A percentile compares a stretch with the other conserved stretches of the same genome.
These are phyloP conservation scores for Eutrema japonicum DNA, from an alignment of 345 rosid genomes.

Conservation along the genomic window DNA sequence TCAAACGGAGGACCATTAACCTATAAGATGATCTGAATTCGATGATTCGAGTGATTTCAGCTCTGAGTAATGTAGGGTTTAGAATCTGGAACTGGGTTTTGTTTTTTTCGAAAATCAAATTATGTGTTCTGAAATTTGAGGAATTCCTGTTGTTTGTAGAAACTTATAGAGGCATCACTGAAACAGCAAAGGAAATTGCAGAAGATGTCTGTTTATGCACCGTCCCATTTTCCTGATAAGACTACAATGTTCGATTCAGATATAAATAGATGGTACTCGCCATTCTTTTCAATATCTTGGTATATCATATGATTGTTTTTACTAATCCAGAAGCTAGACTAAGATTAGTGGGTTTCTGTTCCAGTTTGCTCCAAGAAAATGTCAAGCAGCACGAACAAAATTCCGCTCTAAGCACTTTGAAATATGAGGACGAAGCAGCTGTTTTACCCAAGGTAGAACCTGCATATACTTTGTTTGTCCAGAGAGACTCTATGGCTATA, in stretches of 20 bases:
- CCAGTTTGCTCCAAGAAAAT: constrained; percentile 56
- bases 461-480: not conserved
- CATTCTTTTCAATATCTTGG: not conserved
- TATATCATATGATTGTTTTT: not conserved
- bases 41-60: not conserved
- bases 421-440: constrained; percentile 56
- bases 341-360: constrained; percentile 16
- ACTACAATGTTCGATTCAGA: constrained; percentile 51
- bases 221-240: constrained; percentile 55
- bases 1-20: no score
- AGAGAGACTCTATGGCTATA: not conserved
- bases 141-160: constrained; percentile 48
- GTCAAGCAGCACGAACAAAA: constrained; percentile 44
- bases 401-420: constrained; percentile 40
- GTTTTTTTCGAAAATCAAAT: not conserved
- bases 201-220: constrained; percentile 60
- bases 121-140: not conserved
- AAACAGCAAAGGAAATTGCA: constrained; percentile 78
- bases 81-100: not conserved
- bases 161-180: constrained; percentile 69
- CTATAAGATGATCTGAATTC: no score
- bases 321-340: not conserved
- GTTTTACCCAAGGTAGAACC: constrained; percentile 62
- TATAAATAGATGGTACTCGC: constrained; percentile 50
- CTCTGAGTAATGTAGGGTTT: constrained; percentile 7